These are phyloP conservation scores for Ophiosphaerella korrae DNA, from an alignment of 2,329 filamentous ascomycete species.

Conservation along the genomic window DNA sequence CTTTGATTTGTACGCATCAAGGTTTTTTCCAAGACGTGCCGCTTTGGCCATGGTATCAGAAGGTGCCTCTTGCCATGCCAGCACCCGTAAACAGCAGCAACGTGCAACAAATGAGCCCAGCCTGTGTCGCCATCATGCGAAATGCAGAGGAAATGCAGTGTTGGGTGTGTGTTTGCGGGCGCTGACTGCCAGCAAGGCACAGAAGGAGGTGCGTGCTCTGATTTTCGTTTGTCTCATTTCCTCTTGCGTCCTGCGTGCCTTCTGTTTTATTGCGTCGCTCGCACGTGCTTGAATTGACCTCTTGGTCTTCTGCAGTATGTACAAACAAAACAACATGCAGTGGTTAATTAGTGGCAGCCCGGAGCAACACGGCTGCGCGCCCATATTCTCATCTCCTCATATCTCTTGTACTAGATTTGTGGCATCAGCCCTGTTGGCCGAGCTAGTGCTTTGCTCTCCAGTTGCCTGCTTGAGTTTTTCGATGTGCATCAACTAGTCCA, in stretches of 20 bases:
- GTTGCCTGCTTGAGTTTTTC: too few species aligned
- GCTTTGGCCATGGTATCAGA: not conserved
- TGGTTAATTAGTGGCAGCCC: too few species aligned
- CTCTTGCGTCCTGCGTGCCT: constrained; percentile 14
- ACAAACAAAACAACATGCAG: not conserved
- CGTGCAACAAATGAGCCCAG: not conserved
- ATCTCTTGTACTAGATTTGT: too few species aligned
- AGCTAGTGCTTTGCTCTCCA: too few species aligned
- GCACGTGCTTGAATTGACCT: not conserved
- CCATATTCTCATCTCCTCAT: too few species aligned
- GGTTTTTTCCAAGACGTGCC: not conserved
- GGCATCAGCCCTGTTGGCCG: too few species aligned
- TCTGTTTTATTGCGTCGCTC: constrained; percentile 1
- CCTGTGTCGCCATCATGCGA: constrained; percentile 9
- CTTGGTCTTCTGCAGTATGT: not conserved
- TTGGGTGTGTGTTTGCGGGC: constrained; percentile 11
- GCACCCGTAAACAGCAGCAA: constrained; percentile 16
- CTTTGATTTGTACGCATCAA: constrained; percentile 1
- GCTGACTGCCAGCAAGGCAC: constrained; percentile 14
- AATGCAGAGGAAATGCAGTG: constrained; percentile 9
- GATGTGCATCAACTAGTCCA: too few species aligned
- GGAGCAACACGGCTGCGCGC: too few species aligned
- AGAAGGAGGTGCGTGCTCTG: constrained; percentile 35
- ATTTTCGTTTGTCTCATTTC: constrained; percentile 26
- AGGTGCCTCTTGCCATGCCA: constrained; percentile 12